These are phyloP conservation scores for Hordeum pubiflorum DNA, from an alignment of 202 grass and related monocot genomes.

Conservation along the genomic window DNA sequence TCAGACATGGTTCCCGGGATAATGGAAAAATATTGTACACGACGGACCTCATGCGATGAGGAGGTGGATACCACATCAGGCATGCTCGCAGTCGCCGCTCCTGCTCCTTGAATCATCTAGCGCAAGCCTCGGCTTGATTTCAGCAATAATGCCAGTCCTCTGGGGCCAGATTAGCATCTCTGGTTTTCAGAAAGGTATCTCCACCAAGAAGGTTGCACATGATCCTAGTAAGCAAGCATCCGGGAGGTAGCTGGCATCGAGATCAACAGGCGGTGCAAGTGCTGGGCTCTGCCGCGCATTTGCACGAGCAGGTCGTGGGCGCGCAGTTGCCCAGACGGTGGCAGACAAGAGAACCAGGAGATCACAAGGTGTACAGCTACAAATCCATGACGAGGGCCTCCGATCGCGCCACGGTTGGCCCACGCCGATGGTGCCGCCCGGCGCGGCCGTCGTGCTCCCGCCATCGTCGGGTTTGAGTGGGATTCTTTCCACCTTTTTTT, in stretches of 20 bases:
- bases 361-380: not conserved
- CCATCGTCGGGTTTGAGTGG: not conserved
- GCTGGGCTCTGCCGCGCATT: constrained; percentile 8
- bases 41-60: not conserved
- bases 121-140: not conserved
- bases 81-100: not conserved
- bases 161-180: not conserved
- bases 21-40: not conserved
- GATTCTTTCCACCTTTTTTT: not conserved
- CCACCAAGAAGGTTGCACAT: not conserved
- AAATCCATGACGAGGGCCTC: not conserved
- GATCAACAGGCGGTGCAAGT: not conserved
- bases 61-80: not conserved
- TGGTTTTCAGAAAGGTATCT: not conserved
- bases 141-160: not conserved
- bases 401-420: not conserved
- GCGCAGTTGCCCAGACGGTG: not conserved
- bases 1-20: not conserved
- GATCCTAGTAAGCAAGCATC: not conserved
- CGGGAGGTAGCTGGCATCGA: not conserved
- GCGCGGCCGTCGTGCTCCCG: not conserved
- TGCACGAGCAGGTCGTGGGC: constrained; percentile 34
- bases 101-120: not conserved
- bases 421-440: not conserved
- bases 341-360: not conserved